Base-by-base conservation (phyloP, 192 early-diverging fungal genomes). In the Mortierella alpina region DNA sequence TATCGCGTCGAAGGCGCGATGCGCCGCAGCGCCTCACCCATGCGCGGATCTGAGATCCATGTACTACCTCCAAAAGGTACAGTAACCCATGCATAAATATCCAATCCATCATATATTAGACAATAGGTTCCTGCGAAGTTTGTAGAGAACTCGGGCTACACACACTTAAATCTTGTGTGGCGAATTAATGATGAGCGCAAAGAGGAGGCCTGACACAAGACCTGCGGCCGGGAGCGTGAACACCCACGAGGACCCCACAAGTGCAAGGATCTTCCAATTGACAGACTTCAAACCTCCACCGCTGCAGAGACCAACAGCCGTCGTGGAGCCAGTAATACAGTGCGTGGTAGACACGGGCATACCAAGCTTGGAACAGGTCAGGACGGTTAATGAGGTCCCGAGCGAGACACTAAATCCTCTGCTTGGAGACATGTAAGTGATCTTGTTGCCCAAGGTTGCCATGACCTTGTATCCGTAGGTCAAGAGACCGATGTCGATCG, bases 331-430 rank as follows among this genome's bases (percentile, higher is more conserved):
- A 51, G 91, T 92, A 48, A 95, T 93, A 82, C 95, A 96, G 73
- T 95, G 95, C 0, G 95, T 95, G 2, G 95, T 96, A 17, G 93
- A 95, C 17, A 96, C 91, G 20, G 95, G 95, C 10, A 96, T 83
- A 57, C 90, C 92, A 49, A 96, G 77, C 82, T 93, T 93, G 46
- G 93, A 93, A 54, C 93, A 92, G 6, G 95, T 93, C 47, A 96
- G 84, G 17, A 96, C 95, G 6, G 95, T 93, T 18, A 96, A 85
- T 45, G 90, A 88, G 40, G 95, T 90, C 45, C 92, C 93, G 47
- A 96, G 85, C 72, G 95, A 95, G 66, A 92, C 91, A 46, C 89
- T 77, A 84, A 96, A 96, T 6, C 95, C 95, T 67, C 95, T 90
- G 42, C 89, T 89, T 17, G 95, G 95, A 58, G 92, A 92, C 66